These are phyloP conservation scores for Oryza meridionalis DNA, from an alignment of 176 grass and related monocot species.

Conservation along the genomic window DNA sequence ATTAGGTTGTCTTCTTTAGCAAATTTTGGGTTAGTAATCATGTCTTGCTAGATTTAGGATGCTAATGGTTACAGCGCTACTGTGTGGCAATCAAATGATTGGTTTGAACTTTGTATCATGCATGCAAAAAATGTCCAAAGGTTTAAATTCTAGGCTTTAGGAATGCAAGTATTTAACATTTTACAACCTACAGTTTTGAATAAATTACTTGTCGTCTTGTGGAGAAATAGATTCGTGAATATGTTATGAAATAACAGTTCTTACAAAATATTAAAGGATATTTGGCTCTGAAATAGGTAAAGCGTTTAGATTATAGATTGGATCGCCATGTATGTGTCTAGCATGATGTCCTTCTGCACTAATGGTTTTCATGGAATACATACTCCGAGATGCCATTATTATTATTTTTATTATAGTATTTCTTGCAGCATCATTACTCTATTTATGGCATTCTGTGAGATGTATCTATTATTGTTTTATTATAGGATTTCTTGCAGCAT, in stretches of 20 bases:
- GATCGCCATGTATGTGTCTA: background rate
- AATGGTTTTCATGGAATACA: constrained; percentile 23
- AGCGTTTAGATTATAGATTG: background rate
- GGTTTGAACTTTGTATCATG: background rate
- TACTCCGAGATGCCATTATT: background rate
- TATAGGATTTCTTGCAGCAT: background rate
- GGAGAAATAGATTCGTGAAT: background rate
- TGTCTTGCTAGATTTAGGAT: background rate
- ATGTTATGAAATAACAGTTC: constrained; percentile 6
- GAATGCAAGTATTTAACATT: background rate
- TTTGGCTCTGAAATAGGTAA: background rate
- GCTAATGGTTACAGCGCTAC: constrained; percentile 5
- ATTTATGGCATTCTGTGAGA: background rate
- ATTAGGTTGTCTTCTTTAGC: background rate
- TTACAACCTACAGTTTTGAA: background rate
- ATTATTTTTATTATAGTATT: background rate
- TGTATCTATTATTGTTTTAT: background rate
- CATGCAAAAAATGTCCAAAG: constrained; percentile 11
- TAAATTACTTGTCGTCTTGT: background rate
- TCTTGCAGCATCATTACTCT: background rate
- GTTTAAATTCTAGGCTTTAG: background rate
- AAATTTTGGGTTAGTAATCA: background rate
- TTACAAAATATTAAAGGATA: background rate
- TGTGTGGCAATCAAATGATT: background rate
- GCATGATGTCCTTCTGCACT: background rate